Evolutionary conservation across 306 rosid genomes (phyloP), one percentile per base, ranked within the genome.

Genomic region (Prunus salicina): DNA sequence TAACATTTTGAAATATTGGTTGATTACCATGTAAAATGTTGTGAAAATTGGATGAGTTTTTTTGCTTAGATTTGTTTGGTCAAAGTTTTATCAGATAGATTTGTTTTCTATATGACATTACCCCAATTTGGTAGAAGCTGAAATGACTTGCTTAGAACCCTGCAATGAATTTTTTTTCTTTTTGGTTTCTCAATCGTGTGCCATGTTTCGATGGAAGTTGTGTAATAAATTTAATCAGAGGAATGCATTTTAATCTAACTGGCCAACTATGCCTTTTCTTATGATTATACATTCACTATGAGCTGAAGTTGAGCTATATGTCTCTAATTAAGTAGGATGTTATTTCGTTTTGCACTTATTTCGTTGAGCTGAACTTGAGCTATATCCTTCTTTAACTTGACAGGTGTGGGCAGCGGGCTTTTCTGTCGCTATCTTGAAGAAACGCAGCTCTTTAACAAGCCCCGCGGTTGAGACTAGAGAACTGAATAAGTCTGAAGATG

Each of bases 371-470:
- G 41, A 34, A 34, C 41, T 34, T 34, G 41, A 34, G 8, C 41
- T 34, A 34, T 60, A 11, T 71, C 27, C 38, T 66, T 60, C 18
- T 58, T 52, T 73, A 6, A 76, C 58, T 30, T 73, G 24, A 41
- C 82, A 95, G 98, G 97, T 95, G 68, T 95, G 96, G 97, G 97
- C 98, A 69, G 96, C 97, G 2, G 98, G 98, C 55, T 95, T 95
- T 78, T 81, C 89, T 71, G 84, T 91, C 0, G 98, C 97, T 25
- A 82, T 92, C 82, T 72, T 95, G 72, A 87, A 92, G 85, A 95
- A 92, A 55, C 82, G 64, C 14, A 90, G 82, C 83, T 86, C 92
- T 60, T 74, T 82, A 22, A 52, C 86, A 55, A 81, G 72, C 65
- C 45, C 84, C 3, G 53, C 32, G 14, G 67, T 47, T 24, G 73